Conservation (phyloP, 495 filamentous ascomycete species). For the Podospora fimiseda region DNA sequence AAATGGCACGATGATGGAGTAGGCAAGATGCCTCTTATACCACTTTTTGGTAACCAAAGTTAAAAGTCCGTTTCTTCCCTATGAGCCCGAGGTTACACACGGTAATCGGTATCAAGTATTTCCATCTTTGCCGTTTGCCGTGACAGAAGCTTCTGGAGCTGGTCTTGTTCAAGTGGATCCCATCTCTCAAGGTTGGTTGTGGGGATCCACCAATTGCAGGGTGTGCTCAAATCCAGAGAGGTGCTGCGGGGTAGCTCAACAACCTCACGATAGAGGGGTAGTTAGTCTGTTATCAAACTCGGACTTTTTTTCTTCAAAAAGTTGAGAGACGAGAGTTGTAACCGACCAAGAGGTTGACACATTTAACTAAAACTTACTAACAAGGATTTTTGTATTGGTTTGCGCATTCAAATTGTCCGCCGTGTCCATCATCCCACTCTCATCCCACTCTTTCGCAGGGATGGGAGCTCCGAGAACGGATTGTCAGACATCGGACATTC, state of each 20-base stretch:
- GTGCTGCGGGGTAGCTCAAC: conserved; percentile 13
- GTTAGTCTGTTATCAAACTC: not conserved
- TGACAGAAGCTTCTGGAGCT: conserved; percentile 1
- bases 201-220: conserved; percentile 4
- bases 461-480: conserved; percentile 20
- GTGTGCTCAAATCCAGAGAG: not conserved
- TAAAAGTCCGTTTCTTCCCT: no score
- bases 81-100: no score
- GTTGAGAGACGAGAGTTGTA: not conserved
- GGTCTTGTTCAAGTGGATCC: not conserved
- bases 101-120: no score
- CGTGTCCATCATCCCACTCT: not conserved
- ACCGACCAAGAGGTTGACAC: not conserved
- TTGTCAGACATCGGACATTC: not conserved
- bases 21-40: no score
- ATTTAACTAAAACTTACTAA: not conserved
- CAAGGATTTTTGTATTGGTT: not conserved
- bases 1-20: no score
- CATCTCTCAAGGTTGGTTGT: not conserved
- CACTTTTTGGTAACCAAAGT: no score
- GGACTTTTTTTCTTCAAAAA: not conserved
- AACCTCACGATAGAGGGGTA: not conserved
- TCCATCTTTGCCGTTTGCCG: not conserved
- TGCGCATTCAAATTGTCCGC: not conserved
- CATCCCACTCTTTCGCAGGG: conserved; percentile 3